These are phyloP conservation scores for Sporothrix pallida DNA, from an alignment of 2,329 filamentous ascomycete genomes.

Conservation along the genomic window DNA sequence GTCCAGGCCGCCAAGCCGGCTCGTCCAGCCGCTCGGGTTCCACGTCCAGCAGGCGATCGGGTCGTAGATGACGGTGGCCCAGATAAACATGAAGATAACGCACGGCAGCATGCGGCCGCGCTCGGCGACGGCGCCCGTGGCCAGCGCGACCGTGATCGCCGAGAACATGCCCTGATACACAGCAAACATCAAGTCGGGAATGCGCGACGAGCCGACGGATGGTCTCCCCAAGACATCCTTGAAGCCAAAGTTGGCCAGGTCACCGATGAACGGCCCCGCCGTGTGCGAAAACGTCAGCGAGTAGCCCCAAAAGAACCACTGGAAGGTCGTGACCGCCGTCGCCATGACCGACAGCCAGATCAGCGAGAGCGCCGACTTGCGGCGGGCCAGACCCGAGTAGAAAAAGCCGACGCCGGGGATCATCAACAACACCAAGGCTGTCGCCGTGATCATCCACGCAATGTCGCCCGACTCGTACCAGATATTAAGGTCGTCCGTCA, in stretches of 20 bases:
- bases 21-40: conserved; percentile 76
- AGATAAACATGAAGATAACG: conserved; percentile 71
- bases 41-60: conserved; percentile 79
- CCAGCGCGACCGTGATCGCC: conserved; percentile 78
- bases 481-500: conserved; percentile 73
- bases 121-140: conserved; percentile 65
- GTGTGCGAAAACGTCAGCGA: conserved; percentile 81
- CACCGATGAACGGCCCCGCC: conserved; percentile 76
- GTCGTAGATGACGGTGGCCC: conserved; percentile 74
- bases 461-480: conserved; percentile 61
- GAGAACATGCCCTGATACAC: conserved; percentile 91
- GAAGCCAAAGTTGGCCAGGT: conserved; percentile 80
- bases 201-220: conserved; percentile 72
- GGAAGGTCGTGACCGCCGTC: conserved; percentile 80
- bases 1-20: conserved; percentile 70
- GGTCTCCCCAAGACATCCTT: conserved; percentile 75
- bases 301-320: conserved; percentile 96
- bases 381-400: conserved; percentile 86
- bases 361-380: conserved; percentile 86
- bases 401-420: conserved; percentile 93
- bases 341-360: conserved; percentile 93
- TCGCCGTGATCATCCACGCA: conserved; percentile 27
- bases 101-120: conserved; percentile 66
- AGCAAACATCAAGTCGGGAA: conserved; percentile 85
- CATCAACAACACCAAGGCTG: conserved; percentile 32